Evolutionary conservation across 192 early-diverging fungal species (phyloP), one percentile per base, ranked within the genome.

Genomic region (Geranomyces michiganensis): DNA sequence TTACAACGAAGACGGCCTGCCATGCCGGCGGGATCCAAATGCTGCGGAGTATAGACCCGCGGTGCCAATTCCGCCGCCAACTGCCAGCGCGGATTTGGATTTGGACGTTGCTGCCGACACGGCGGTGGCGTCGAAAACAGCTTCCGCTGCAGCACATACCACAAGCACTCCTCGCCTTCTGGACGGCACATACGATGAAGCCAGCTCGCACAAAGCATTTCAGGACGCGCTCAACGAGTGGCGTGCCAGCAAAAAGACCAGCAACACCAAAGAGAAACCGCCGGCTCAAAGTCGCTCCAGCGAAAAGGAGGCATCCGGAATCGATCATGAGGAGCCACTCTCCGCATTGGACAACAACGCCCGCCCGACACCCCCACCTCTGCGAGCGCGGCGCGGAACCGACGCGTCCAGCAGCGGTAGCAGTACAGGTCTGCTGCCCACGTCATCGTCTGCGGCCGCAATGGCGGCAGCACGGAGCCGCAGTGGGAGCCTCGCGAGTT

Each of bases 131-230:
- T 41, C 36, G 36, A 41, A 41, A 41, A 7, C 36, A 41, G 36
- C 3, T 41, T 41, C 36, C 36, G 36, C 36, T 41, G 36, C 36
- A 10, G 36, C 36, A 41, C 3, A 41, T 7, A 41, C 36, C 3
- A 41, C 36, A 7, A 41, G 36, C 36, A 61, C 59, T 26, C 59
- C 29, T 19, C 15, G 26, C 32, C 8, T 61, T 3, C 22, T 69
- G 14, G 66, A 70, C 15, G 72, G 72, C 17, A 24, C 66, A 19
- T 74, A 72, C 33, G 67, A 74, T 29, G 72, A 74, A 60, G 67
- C 36, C 1, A 55, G 15, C 22, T 74, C 72, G 22, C 72, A 74
- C 31, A 32, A 53, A 30, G 22, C 44, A 17, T 74, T 74, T 30
- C 22, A n/a, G 12, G 30, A 30, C 14, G 72, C 72, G 15, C 31